Evolutionary conservation across 2,329 filamentous ascomycete species (phyloP).

Genomic region (Blastomyces percursus): DNA sequence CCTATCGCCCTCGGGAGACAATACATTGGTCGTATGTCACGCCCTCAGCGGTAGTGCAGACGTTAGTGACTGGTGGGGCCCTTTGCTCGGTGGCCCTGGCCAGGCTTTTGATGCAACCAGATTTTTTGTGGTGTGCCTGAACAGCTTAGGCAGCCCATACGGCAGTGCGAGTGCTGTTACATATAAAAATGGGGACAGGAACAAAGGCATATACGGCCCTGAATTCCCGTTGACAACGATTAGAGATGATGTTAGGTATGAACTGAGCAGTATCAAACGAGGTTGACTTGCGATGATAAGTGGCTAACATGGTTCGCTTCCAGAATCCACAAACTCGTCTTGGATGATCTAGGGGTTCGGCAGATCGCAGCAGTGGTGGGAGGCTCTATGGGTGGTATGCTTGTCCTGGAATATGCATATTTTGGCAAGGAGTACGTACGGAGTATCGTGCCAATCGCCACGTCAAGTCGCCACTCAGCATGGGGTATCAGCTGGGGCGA

Average conservation of each 20-base stretch:
- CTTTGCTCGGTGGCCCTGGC: slow-evolving; percentile 42
- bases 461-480: slow-evolving; percentile 45
- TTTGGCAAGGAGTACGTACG: slow-evolving; percentile 53
- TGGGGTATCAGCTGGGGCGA: slow-evolving; percentile 52
- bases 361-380: slow-evolving; percentile 46
- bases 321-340: slow-evolving; percentile 44
- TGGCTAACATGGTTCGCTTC: background rate
- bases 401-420: slow-evolving; percentile 53
- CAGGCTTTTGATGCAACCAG: slow-evolving; percentile 44
- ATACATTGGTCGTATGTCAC: slow-evolving; percentile 52
- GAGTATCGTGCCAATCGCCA: slow-evolving; percentile 46
- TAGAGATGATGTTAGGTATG: slow-evolving; percentile 86
- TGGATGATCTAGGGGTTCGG: slow-evolving; percentile 44
- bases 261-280: background rate
- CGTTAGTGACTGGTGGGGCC: slow-evolving; percentile 47
- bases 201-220: slow-evolving; percentile 72
- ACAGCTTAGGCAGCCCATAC: slow-evolving; percentile 46
- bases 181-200: slow-evolving; percentile 66
- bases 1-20: slow-evolving; percentile 46
- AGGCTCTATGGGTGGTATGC: slow-evolving; percentile 50
- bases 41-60: slow-evolving; percentile 46
- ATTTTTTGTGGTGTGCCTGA: slow-evolving; percentile 45
- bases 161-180: slow-evolving; percentile 52
- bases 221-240: slow-evolving; percentile 96
- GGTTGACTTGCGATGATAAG: background rate